Evolutionary conservation across 2,329 filamentous ascomycete genomes (phyloP), one percentile per base, ranked within the genome.

Genomic region (Colletotrichum camelliae): DNA sequence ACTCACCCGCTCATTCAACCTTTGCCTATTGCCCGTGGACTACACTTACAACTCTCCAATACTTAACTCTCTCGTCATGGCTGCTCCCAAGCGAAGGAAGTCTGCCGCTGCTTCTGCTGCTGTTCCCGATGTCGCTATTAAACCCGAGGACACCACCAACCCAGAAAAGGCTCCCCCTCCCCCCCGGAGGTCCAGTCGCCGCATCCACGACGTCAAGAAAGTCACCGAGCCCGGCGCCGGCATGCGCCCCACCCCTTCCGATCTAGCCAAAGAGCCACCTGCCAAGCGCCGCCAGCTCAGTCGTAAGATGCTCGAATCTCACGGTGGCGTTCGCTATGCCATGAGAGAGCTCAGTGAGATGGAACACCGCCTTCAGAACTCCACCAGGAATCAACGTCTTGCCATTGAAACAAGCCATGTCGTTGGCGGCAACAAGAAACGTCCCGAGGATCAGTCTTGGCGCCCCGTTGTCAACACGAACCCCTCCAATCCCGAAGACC

Each of bases 341-440:
- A 84, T 88, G 75, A 83, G 84, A n/a, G 83, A 85, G n/a, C 81
- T 90, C 31, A 85, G 83, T 7, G 83, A 88, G 77, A 90, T 90
- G 87, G 89, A 90, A 61, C 81, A 85, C 18, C 82, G 83, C n/a
- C 79, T 91, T 4, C 84, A 86, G 33, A 83, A 81, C 6, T 84
- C 84, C 7, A 85, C 86, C 12, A 87, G 88, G 72, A 83, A 81
- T 27, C 88, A 90, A 76, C 88, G 89, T 43, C 78, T 86, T 0
- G 87, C 87, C n/a, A 77, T 91, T 4, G 84, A 88, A 74, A 83
- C 85, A 35, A 88, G 86, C 7, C 78, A 83, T 6, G 72, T 86
- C 7, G 48, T 68, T 0, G 68, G 78, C 13, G 21, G 33, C 8
- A 24, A 31, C 1, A 35, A 31, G 13, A 18, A 9, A 7, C 29